These are phyloP conservation scores for Aureobasidium mangrovei DNA, from an alignment of 2,329 filamentous ascomycete species.

Conservation along the genomic window DNA sequence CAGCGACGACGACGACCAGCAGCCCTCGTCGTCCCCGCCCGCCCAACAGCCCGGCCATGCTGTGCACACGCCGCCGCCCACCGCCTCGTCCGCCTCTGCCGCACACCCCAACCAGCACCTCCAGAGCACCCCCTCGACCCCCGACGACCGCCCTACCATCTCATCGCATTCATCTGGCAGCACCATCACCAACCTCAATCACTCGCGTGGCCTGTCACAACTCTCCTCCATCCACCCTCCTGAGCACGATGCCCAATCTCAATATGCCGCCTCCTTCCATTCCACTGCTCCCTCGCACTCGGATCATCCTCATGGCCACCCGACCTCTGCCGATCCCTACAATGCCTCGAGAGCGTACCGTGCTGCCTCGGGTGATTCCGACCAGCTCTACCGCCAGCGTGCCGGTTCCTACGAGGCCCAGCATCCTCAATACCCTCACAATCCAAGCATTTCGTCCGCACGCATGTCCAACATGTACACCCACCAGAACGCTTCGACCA, in stretches of 20 bases:
- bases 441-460: neutral
- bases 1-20: conserved; percentile 41
- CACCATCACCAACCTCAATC: conserved; percentile 32
- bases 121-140: neutral
- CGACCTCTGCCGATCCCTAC: conserved; percentile 6
- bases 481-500: conserved; percentile 39
- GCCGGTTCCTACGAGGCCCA: conserved; percentile 12
- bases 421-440: conserved; percentile 18
- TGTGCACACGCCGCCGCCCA: conserved; percentile 22
- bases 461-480: conserved; percentile 33
- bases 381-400: conserved; percentile 6
- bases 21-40: conserved; percentile 20
- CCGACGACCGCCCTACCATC: conserved; percentile 10
- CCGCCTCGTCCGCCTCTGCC: conserved; percentile 17
- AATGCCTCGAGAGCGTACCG: conserved; percentile 1
- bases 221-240: conserved; percentile 13
- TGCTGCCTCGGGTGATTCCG: conserved; percentile 5
- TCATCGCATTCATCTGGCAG: conserved; percentile 28
- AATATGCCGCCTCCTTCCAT: conserved; percentile 8
- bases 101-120: neutral
- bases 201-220: conserved; percentile 26
- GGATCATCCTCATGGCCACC: neutral
- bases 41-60: conserved; percentile 21
- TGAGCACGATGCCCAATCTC: conserved; percentile 5
- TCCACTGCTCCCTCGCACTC: conserved; percentile 5